Evolutionary conservation across 1,139 yeast genomes (phyloP), one percentile per base, ranked within the genome.

Genomic region (Yamadazyma spencermartinsiae): DNA sequence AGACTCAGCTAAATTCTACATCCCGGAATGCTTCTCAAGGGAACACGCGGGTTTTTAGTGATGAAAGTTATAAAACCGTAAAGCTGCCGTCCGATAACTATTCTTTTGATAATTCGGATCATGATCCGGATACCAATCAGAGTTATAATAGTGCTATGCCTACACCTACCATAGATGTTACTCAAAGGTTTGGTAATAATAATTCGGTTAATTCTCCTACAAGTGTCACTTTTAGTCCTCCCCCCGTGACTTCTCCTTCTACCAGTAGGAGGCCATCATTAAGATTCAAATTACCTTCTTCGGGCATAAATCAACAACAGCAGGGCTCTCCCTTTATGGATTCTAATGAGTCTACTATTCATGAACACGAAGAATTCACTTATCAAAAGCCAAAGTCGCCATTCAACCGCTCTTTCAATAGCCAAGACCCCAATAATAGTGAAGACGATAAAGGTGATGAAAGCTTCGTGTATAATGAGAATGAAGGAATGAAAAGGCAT

Each of bases 401-500:
- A 1, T 49, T 49, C 26, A 33, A 39, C 18, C 50, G 45, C n/a
- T 26, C 35, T 7, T 37, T 40, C 17, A 34, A 37, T 14, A 44
- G 37, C 18, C 31, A 37, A 11, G 13, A 39, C 10, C 40, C 26
- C 8, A 40, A 39, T 18, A 27, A 40, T 15, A 46, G 40, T n/a
- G 39, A 45, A 2, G 51, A 42, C n/a, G 44, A 42, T 28, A 32
- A 37, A 10, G 49, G 52, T 14, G 45, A 38, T 4, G 36, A 39
- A 19, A 45, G 42, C n/a, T 39, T 38, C 4, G 40, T 41, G 4
- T 37, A 36, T 27, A 38, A 46, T 20, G 45, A 45, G 28, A 35
- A 44, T 8, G 44, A 44, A 14, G 54, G 66, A 4, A 82, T 82
- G 80, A 80, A 84, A 52, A 76, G 95, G 52, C 77, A 82, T 51